Percentiles rank a stretch among this genome's conserved stretches.
Conservation (phyloP, 1,139 yeast genomes). For the Geotrichum cucujoidarum region DNA sequence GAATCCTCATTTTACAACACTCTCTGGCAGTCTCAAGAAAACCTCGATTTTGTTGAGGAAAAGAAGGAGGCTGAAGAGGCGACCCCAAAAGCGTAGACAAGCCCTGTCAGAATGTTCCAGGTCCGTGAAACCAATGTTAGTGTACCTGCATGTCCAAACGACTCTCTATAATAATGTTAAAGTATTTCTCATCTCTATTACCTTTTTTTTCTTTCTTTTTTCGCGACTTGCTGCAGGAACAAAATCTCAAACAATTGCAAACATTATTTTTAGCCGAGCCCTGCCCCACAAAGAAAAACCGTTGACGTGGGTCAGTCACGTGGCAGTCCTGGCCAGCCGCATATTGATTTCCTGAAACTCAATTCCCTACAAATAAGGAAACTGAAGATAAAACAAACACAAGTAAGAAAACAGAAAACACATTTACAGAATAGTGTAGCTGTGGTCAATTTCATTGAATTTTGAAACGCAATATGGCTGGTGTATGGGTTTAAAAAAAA, state of each 20-base stretch:
- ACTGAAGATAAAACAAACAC: background rate
- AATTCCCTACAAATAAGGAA: background rate
- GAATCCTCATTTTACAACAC: conserved; percentile 61
- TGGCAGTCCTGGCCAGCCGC: too few species aligned
- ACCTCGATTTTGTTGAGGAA: conserved; percentile 28
- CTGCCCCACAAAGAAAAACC: too few species aligned
- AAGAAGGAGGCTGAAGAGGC: conserved; percentile 14
- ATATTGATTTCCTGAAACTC: conserved; percentile 5
- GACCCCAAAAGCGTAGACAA: background rate
- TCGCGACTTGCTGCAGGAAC: conserved; percentile 3
- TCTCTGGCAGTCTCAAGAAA: conserved; percentile 91
- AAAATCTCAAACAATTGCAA: too few species aligned
- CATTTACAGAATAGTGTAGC: background rate
- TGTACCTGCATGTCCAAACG: background rate
- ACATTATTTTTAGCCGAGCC: too few species aligned
- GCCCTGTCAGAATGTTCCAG: too few species aligned
- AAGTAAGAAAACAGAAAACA: background rate
- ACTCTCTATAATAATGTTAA: background rate
- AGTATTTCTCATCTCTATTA: background rate
- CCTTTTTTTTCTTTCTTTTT: background rate
- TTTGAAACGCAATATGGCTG: too few species aligned
- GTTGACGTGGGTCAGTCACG: too few species aligned
- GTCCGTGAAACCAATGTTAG: background rate
- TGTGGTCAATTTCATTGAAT: too few species aligned
- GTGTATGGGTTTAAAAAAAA: too few species aligned